A percentile compares a stretch with the other conserved stretches of the same genome.
Conservation (phyloP, 2,329 filamentous ascomycete species). For the Sporothrix pseudoabietina region DNA sequence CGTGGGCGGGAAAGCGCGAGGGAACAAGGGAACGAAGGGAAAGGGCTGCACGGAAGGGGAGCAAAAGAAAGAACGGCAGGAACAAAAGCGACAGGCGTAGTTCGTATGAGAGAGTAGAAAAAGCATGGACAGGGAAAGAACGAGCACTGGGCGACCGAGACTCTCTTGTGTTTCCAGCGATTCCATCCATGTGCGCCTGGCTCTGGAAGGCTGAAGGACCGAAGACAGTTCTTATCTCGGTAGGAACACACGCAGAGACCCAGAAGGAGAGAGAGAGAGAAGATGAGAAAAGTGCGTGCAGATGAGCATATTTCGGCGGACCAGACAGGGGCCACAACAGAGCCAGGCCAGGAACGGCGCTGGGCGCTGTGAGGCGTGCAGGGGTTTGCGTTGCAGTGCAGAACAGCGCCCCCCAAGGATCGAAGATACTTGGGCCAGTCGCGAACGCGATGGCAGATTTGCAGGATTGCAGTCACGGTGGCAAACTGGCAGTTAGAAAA, state of each 20-base stretch:
- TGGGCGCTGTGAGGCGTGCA: slow-evolving; percentile 11
- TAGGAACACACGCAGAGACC: background rate
- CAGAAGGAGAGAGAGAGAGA: background rate
- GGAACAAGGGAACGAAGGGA: background rate
- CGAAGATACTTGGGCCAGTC: background rate
- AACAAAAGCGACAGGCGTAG: background rate
- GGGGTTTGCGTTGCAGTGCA: slow-evolving; percentile 17
- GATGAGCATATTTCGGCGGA: slow-evolving; percentile 20
- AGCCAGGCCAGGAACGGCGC: slow-evolving; percentile 13
- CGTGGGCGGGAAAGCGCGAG: slow-evolving; percentile 17
- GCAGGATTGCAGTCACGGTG: slow-evolving; percentile 5
- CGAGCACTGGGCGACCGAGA: background rate
- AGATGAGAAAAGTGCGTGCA: slow-evolving; percentile 13
- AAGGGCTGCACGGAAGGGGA: slow-evolving; percentile 13
- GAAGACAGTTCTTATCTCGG: background rate
- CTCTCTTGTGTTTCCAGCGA: background rate
- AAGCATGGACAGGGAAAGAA: background rate
- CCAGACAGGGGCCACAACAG: slow-evolving; percentile 17
- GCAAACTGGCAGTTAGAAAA: slow-evolving; percentile 9
- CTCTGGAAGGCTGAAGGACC: background rate
- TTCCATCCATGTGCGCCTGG: background rate
- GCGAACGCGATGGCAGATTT: background rate
- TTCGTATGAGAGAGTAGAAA: background rate
- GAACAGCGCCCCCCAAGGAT: background rate
- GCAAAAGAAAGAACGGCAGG: background rate